phyloP scores from a whole-genome alignment of 441 rosid species.

The Erysimum cheiri region DNA sequence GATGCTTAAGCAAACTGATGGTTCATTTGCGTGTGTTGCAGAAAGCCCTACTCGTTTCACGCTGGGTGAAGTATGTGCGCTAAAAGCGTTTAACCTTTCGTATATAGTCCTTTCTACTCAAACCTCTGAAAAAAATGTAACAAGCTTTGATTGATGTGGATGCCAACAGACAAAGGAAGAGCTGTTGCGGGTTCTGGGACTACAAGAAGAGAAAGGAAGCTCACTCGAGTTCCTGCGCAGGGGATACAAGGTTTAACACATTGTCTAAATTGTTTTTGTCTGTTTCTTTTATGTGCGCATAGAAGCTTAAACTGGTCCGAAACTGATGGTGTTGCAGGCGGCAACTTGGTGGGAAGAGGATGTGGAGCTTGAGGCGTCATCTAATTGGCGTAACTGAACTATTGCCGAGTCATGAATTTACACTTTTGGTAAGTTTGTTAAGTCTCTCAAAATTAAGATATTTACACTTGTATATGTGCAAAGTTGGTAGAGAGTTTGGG shows the following conservation, averaged over 20 bases:
- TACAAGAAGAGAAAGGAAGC: conserved; percentile 93
- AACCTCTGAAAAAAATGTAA: conserved; percentile 20
- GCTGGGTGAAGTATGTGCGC: conserved; percentile 71
- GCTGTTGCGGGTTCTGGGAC: conserved; percentile 82
- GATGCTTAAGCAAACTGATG: conserved; percentile 93
- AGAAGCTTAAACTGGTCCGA: conserved; percentile 20
- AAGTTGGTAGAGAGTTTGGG: conserved; percentile 17
- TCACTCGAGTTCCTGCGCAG: conserved; percentile 87
- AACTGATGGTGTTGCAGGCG: conserved; percentile 53
- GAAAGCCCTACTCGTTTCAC: conserved; percentile 91
- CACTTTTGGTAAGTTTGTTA: conserved; percentile 36
- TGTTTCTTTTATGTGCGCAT: conserved; percentile 15
- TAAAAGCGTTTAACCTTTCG: conserved; percentile 26
- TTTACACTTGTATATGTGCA: conserved; percentile 34
- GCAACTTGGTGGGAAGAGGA: conserved; percentile 99
- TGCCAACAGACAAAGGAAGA: conserved; percentile 86
- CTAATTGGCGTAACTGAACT: conserved; percentile 85
- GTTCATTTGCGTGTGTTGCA: conserved; percentile 85
- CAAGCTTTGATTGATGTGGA: conserved; percentile 32
- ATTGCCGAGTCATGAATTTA: conserved; percentile 23
- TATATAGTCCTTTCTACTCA: conserved; percentile 16
- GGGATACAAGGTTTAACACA: conserved; percentile 76
- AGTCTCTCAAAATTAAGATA: conserved; percentile 17
- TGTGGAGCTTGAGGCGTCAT: conserved; percentile 73
- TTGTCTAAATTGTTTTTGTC: conserved; percentile 20